Percentiles rank a stretch among this genome's conserved stretches.
These are phyloP conservation scores for Diaporthe vexans DNA, from an alignment of 2,329 filamentous ascomycete genomes.

Conservation along the genomic window DNA sequence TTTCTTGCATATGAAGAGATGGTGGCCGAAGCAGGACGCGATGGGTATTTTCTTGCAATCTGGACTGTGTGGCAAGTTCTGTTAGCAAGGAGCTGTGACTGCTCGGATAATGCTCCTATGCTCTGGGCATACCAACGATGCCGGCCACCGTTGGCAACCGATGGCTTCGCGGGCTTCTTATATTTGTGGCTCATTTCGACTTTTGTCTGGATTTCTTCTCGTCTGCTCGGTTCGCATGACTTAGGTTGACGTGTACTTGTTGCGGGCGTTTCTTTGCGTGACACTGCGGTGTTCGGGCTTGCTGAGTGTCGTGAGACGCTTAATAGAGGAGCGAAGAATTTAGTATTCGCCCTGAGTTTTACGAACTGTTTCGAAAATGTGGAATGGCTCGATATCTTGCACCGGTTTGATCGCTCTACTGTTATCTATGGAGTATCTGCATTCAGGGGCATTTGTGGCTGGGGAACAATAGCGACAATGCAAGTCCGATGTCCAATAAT, in stretches of 20 bases:
- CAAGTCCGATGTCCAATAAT: too few species aligned
- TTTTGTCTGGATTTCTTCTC: not conserved
- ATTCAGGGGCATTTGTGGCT: too few species aligned
- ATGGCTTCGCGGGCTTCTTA: not conserved
- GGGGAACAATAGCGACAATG: too few species aligned
- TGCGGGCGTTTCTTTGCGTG: not conserved
- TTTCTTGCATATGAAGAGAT: conserved; percentile 4
- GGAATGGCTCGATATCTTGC: too few species aligned
- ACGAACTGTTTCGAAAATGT: not conserved
- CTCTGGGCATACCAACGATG: not conserved
- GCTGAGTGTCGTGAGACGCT: not conserved
- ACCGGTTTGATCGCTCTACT: too few species aligned
- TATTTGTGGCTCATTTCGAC: not conserved
- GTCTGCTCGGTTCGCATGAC: not conserved
- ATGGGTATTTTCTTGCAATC: not conserved
- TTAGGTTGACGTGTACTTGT: too few species aligned
- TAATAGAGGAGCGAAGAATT: too few species aligned
- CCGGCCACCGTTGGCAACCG: not conserved
- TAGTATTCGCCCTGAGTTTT: not conserved
- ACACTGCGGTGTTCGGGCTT: not conserved
- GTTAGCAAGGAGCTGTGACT: not conserved
- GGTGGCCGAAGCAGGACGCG: not conserved
- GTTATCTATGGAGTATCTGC: too few species aligned
- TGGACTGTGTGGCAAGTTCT: not conserved
- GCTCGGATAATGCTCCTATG: too few species aligned